Evolutionary conservation across 2,329 filamentous ascomycete genomes (phyloP).

Genomic region (Sphaceloma murrayae): DNA sequence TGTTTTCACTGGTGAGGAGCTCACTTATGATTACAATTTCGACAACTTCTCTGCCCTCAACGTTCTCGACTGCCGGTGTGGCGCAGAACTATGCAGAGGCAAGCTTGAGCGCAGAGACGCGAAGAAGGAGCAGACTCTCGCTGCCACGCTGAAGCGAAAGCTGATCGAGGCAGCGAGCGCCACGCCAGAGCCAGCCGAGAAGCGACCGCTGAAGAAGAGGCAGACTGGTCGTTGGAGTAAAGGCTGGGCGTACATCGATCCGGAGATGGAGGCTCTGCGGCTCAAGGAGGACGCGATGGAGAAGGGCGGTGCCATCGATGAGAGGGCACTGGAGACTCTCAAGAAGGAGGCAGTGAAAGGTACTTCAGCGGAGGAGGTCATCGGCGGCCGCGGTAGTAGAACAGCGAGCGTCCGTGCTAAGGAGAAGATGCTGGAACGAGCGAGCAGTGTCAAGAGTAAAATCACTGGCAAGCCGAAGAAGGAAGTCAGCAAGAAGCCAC

Average conservation of each 20-base stretch:
- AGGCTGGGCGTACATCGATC: constrained; percentile 19
- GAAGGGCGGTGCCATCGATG: constrained; percentile 17
- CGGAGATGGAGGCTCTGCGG: constrained; percentile 16
- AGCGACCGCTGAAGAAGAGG: constrained; percentile 19
- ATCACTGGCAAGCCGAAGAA: too few relatives aligned
- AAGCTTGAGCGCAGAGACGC: constrained; percentile 47
- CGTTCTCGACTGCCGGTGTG: constrained; percentile 53
- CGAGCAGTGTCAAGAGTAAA: constrained; percentile 1
- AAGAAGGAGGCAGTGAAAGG: constrained; percentile 4
- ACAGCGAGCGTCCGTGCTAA: constrained; percentile 9
- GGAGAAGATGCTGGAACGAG: constrained; percentile 2
- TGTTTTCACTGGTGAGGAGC: constrained; percentile 88
- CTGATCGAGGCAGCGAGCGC: constrained; percentile 11
- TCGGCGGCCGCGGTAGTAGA: constrained; percentile 10
- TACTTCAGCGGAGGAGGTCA: background rate
- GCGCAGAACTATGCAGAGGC: constrained; percentile 49
- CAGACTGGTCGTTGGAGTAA: constrained; percentile 18
- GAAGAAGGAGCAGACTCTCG: constrained; percentile 19
- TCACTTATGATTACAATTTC: constrained; percentile 87
- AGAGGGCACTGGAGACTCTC: constrained; percentile 5
- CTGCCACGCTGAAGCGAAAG: constrained; percentile 18
- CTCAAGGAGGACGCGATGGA: constrained; percentile 17
- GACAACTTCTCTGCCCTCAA: constrained; percentile 54
- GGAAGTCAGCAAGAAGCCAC: too few relatives aligned
- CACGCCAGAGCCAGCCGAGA: constrained; percentile 9